Conservation (phyloP, 1,139 yeast genomes). For the Taiozyma sp. region DNA sequence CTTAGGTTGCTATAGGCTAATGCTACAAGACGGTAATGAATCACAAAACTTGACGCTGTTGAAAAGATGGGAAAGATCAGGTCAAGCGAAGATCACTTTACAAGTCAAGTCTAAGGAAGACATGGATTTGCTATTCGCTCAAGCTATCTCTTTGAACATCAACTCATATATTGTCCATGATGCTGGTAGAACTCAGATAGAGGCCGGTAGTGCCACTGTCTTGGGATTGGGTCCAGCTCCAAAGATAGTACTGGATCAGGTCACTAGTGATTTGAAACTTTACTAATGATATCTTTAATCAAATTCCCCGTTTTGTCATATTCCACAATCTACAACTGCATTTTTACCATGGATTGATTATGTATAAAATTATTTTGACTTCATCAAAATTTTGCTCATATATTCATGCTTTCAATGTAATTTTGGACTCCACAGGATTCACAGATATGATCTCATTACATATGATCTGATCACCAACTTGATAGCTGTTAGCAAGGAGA, state of each 20-base stretch:
- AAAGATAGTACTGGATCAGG: constrained; percentile 68
- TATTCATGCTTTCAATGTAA: constrained; percentile 27
- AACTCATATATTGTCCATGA: constrained; percentile 82
- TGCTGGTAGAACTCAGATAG: constrained; percentile 96
- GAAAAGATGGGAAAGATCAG: constrained; percentile 73
- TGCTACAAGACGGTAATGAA: constrained; percentile 45
- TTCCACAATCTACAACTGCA: neutral
- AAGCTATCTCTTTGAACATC: constrained; percentile 74
- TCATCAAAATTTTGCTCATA: neutral
- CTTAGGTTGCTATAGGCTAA: constrained; percentile 74
- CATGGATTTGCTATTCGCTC: constrained; percentile 72
- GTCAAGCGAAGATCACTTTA: constrained; percentile 94
- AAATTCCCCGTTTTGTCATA: neutral
- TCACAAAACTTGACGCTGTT: constrained; percentile 58
- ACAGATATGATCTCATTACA: constrained; percentile 36
- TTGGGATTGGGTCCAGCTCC: constrained; percentile 97
- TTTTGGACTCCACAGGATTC: constrained; percentile 32
- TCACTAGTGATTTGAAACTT: constrained; percentile 73
- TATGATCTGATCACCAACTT: constrained; percentile 39
- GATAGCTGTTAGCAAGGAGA: constrained; percentile 4
- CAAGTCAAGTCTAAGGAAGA: constrained; percentile 73
- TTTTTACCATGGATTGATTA: neutral
- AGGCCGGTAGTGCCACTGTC: constrained; percentile 92
- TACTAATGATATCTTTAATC: constrained; percentile 38
- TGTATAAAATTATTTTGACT: neutral